Base-by-base conservation (phyloP, 2,329 filamentous ascomycete species). In the Fusarium drepaniforme region DNA sequence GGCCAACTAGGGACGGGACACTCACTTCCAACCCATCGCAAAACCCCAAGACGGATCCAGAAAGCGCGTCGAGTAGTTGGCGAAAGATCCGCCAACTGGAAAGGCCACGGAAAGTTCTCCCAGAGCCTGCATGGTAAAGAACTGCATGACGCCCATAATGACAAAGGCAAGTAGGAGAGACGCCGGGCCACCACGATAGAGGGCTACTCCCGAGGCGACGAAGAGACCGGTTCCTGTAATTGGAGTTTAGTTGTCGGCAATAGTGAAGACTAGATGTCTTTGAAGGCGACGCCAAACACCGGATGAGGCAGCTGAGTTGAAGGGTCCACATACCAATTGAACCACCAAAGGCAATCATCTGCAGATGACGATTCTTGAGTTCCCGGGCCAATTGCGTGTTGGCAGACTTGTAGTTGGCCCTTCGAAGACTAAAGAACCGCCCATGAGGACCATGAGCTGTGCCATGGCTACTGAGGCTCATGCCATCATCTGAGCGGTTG, bases 1-100 rank as follows among this genome's bases (percentile, higher is more conserved):
- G 44, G 16, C 49, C 18, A 35, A 13, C 33, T 35, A 3, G n/a
- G 21, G 15, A 18, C 23, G 8, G 25, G 18, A 53, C 25, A 53
- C 49, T 53, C 18, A 53, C 88, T 97, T 97, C 95, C 94, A 97
- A 12, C 95, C 95, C 94, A 97, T 97, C 33, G 95, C 94, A 81
- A 97, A 97, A 0, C 95, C 95, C 95, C 94, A 98, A 1, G 95
- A 95, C 1, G 96, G 96, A 81, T 98, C 95, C n/a, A 98, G 84
- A 80, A 98, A 98, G 18, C 96, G 91, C 18, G 95, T 98, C 18
- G 96, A 97, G 83, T 96, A 98, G 16, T 94, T 93, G 1, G 95
- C 94, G 82, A 98, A 98, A 2, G 95, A 97, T 57, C 96, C 96
- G 25, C 96, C 94, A 21, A 98, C 93, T 2, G 96, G 96, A 78